Evolutionary conservation across 2,329 filamentous ascomycete genomes (phyloP), one percentile per base, ranked within the genome.

Genomic region (Xylariaceae sp.): DNA sequence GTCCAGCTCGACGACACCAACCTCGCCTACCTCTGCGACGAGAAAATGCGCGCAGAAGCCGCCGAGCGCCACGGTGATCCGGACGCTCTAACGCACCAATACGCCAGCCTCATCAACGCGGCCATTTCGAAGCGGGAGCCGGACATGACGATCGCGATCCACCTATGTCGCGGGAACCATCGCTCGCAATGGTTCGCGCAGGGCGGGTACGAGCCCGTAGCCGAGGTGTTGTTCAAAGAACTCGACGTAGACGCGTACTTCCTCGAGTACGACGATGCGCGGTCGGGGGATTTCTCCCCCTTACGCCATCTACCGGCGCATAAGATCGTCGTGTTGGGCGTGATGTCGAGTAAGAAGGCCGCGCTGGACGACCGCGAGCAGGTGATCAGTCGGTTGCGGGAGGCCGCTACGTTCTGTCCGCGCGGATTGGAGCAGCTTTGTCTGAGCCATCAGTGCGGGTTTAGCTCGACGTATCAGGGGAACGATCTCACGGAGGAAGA

Each of bases 1-100:
- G 78, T 83, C 10, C 81, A 84, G 72, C 76, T 84, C 56, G 81
- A 84, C 70, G 81, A 84, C 73, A 83, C 81, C 15, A 83, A 83
- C 70, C 74, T 84, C n/a, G 80, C 81, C 13, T 84, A 83, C 68
- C 78, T 83, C 9, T 84, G 81, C 72, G 81, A 83, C 67, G 76
- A 77, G 35, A 75, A 78, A 64, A 83, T 83, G 81, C 76, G 80
- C 47, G 74, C 75, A 65, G 78, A 78, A 64, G 80, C 80, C 53
- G 80, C 78, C 64, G 70, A 76, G 66, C 76, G 81, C 42, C 80
- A 82, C 69, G 75, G 80, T 60, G 78, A 81, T 67, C 74, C 80
- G 54, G 74, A 76, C 53, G 70, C 73, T 10, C 74, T 83, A 11
- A 77, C 80, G 13, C 72, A 75, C 58, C 79, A 81, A 63, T 84